Evolutionary conservation across 352 stramenopile species (phyloP).

Genomic region (Halophytophthora polymorphica): DNA sequence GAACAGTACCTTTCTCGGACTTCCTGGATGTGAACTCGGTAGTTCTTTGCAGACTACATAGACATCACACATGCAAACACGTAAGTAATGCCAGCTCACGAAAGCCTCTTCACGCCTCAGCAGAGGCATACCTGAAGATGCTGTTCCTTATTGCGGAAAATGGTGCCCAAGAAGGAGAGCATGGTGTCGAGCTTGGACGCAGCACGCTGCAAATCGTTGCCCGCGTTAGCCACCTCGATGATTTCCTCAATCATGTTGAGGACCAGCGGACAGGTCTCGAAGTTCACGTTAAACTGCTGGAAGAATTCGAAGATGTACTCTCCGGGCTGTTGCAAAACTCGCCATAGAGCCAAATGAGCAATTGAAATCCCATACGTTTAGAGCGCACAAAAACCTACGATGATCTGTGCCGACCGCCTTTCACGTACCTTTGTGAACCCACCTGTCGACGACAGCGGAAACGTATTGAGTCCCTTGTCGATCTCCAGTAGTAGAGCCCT

Average conservation of each 20-base stretch:
- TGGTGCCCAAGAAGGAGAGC: conserved; percentile 82
- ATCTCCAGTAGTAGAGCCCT: conserved; percentile 84
- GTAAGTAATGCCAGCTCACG: not conserved
- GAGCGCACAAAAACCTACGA: not conserved
- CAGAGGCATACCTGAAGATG: conserved; percentile 46
- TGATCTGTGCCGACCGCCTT: not conserved
- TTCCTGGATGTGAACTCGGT: conserved; percentile 90
- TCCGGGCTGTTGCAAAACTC: conserved; percentile 41
- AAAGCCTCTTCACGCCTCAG: not conserved
- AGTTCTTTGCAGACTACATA: conserved; percentile 63
- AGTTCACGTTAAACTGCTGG: conserved; percentile 87
- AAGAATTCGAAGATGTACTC: conserved; percentile 92
- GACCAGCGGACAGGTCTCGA: conserved; percentile 84
- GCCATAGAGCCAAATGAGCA: not conserved
- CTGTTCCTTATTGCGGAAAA: conserved; percentile 83
- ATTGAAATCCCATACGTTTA: conserved; percentile 3
- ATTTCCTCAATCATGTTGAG: conserved; percentile 89
- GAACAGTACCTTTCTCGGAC: conserved; percentile 59
- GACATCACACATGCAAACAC: conserved; percentile 1
- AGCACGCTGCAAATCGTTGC: conserved; percentile 57
- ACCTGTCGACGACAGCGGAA: conserved; percentile 64
- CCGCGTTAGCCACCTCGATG: conserved; percentile 75
- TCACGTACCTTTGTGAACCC: conserved; percentile 75
- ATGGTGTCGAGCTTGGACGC: conserved; percentile 79
- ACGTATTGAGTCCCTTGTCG: conserved; percentile 75